Conservation (phyloP, 75 land plant genomes). For the Isoetes taiwanensis region DNA sequence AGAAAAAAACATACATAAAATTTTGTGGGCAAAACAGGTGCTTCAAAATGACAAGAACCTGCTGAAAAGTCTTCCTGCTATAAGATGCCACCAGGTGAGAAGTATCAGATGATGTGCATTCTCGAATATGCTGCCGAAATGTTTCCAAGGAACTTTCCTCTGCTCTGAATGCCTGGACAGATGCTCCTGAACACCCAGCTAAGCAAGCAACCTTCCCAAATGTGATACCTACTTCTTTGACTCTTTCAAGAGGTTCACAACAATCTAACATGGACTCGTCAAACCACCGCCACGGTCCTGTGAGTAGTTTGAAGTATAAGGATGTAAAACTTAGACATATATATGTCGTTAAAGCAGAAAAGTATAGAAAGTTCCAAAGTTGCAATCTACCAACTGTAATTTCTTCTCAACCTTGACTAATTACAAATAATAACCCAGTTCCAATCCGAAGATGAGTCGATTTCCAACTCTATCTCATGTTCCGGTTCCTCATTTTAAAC, state of each 20-base stretch:
- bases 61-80: conserved; percentile 47
- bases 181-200: conserved; percentile 71
- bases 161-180: conserved; percentile 52
- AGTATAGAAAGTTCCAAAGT: too few relatives aligned
- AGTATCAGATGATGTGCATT: conserved; percentile 57
- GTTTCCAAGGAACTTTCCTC: conserved; percentile 39
- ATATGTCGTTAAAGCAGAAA: too few relatives aligned
- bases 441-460: too few relatives aligned
- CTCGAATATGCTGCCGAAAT: conserved; percentile 40
- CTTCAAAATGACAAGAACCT: too few relatives aligned
- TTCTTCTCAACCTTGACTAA: too few relatives aligned
- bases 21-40: too few relatives aligned
- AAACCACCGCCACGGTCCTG: conserved; percentile 97
- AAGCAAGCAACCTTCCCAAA: conserved; percentile 66
- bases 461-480: too few relatives aligned
- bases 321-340: too few relatives aligned
- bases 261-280: conserved; percentile 92
- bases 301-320: too few relatives aligned
- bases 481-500: too few relatives aligned
- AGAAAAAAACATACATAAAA: conserved; percentile 2
- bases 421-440: too few relatives aligned
- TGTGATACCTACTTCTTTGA: conserved; percentile 60
- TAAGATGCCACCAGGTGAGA: conserved; percentile 73
- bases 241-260: conserved; percentile 69
- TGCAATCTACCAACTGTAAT: too few relatives aligned